Evolutionary conservation across 1,284 basidiomycete genomes (phyloP).

Genomic region (Leccinum pachyderme): DNA sequence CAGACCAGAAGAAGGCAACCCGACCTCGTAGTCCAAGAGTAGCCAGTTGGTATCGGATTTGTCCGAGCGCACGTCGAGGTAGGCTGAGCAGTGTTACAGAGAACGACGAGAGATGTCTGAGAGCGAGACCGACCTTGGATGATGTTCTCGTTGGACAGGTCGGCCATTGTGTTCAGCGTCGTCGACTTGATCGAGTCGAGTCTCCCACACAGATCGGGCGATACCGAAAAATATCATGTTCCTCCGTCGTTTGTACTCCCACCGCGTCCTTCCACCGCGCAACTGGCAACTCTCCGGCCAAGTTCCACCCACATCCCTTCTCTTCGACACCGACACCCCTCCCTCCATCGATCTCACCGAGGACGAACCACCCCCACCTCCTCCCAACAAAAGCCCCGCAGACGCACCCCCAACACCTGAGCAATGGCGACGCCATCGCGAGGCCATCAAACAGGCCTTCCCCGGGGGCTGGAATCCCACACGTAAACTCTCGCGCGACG

Average conservation of each 20-base stretch:
- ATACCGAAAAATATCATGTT: constrained; percentile 18
- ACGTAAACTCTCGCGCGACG: constrained; percentile 84
- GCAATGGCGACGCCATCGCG: constrained; percentile 55
- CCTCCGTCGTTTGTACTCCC: constrained; percentile 30
- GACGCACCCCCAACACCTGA: constrained; percentile 47
- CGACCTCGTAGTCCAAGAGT: constrained; percentile 81
- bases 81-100: constrained; percentile 52
- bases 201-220: constrained; percentile 13
- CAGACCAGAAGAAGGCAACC: constrained; percentile 8
- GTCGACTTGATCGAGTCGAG: not conserved
- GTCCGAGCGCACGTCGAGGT: constrained; percentile 79
- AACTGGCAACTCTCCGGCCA: constrained; percentile 53
- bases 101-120: constrained; percentile 11
- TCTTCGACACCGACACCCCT: constrained; percentile 40
- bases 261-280: constrained; percentile 16
- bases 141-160: constrained; percentile 78
- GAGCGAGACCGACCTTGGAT: constrained; percentile 58
- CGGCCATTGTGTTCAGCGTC: constrained; percentile 59
- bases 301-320: constrained; percentile 50
- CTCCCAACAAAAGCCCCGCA: constrained; percentile 39
- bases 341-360: constrained; percentile 47
- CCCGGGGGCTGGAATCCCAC: constrained; percentile 84
- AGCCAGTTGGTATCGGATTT: constrained; percentile 86
- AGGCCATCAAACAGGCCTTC: constrained; percentile 57
- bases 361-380: constrained; percentile 46